Conservation (phyloP, 169 alveolate genomes). For the Eimeria falciformis region DNA sequence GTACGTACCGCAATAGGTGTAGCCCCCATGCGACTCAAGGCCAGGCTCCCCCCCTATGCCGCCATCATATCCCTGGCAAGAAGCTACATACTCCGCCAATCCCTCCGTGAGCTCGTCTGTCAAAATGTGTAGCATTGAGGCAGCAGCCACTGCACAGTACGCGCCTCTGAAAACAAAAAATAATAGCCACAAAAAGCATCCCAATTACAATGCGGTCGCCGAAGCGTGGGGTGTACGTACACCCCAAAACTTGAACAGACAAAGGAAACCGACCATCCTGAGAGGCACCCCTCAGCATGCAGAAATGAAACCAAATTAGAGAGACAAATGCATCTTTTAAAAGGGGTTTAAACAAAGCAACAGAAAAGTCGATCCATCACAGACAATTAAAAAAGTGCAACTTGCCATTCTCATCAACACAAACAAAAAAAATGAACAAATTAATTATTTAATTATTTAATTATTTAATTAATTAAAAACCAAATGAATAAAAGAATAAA, state of each 20-base stretch:
- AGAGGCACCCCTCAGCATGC: no score
- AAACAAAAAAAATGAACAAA: not conserved
- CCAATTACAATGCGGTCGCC: no score
- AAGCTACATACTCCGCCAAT: slow-evolving; percentile 69
- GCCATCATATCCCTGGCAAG: slow-evolving; percentile 95
- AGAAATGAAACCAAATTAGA: no score
- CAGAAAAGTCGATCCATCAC: no score
- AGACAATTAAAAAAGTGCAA: no score
- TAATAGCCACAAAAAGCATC: not conserved
- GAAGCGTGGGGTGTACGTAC: no score
- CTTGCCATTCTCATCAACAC: no score
- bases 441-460: no score
- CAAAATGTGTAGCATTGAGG: slow-evolving; percentile 89
- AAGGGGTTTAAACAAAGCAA: no score
- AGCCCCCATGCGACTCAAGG: slow-evolving; percentile 97
- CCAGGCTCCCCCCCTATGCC: slow-evolving; percentile 94
- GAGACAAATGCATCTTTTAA: no score
- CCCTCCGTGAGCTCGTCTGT: slow-evolving; percentile 86
- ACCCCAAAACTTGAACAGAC: not conserved
- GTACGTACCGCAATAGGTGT: slow-evolving; percentile 91
- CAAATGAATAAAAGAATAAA: not conserved
- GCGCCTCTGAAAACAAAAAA: slow-evolving; percentile 78
- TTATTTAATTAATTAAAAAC: no score
- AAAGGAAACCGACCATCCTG: not conserved
- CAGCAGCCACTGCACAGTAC: slow-evolving; percentile 92